These are phyloP conservation scores for Phymatotrichopsis omnivora DNA, from an alignment of 2,329 filamentous ascomycete species.

Conservation along the genomic window DNA sequence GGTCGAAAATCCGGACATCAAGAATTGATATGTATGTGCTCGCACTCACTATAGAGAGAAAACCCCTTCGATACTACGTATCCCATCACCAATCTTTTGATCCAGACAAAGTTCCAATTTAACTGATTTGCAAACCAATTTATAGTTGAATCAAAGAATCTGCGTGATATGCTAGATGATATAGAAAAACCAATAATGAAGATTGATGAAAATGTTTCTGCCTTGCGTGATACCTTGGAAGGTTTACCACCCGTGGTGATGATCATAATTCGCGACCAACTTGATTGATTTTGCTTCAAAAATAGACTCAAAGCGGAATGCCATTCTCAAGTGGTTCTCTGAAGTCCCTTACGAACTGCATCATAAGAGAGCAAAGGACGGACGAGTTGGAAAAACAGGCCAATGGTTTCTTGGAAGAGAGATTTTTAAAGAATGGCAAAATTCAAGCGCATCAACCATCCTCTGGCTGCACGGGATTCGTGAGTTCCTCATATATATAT, in stretches of 20 bases:
- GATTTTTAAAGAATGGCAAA: slow-evolving; percentile 24
- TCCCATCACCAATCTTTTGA: not conserved
- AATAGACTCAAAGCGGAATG: slow-evolving; percentile 14
- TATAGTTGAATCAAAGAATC: slow-evolving; percentile 15
- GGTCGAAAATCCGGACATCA: not conserved
- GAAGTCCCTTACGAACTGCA: slow-evolving; percentile 26
- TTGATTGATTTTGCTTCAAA: slow-evolving; percentile 9
- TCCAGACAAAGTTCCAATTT: too few species aligned
- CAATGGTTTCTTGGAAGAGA: slow-evolving; percentile 26
- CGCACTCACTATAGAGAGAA: not conserved
- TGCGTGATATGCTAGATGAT: slow-evolving; percentile 14
- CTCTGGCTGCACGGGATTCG: slow-evolving; percentile 31
- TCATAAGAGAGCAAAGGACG: slow-evolving; percentile 20
- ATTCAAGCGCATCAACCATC: slow-evolving; percentile 24
- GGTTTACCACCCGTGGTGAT: slow-evolving; percentile 11
- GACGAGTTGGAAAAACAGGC: slow-evolving; percentile 25
- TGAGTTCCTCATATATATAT: slow-evolving; percentile 23
- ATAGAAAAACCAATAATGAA: slow-evolving; percentile 22
- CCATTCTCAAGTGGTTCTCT: slow-evolving; percentile 32
- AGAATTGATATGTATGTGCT: not conserved
- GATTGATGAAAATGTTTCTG: slow-evolving; percentile 20
- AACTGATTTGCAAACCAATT: too few species aligned
- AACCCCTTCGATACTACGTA: not conserved
- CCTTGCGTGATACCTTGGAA: slow-evolving; percentile 14
- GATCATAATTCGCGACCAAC: not conserved